phyloP scores from a whole-genome alignment of 495 filamentous ascomycete genomes.

The Diplogelasinospora grovesii region DNA sequence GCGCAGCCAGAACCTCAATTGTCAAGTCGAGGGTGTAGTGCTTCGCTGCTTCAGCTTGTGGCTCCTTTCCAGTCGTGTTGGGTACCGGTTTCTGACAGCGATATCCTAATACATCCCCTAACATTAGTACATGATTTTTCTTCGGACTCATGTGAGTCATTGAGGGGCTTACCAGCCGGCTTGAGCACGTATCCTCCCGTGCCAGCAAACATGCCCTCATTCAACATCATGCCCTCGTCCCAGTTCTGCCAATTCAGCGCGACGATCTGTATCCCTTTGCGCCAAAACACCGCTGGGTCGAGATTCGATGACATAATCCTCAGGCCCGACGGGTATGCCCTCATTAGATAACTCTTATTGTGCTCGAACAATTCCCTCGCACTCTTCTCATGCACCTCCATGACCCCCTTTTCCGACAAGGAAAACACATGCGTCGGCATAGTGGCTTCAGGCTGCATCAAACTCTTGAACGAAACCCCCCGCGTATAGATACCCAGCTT shows the following conservation, averaged over 20 bases:
- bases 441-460: slow-evolving; percentile 53
- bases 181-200: slow-evolving; percentile 81
- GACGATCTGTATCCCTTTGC: slow-evolving; percentile 83
- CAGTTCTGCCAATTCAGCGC: slow-evolving; percentile 92
- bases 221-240: slow-evolving; percentile 93
- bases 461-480: slow-evolving; percentile 68
- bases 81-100: slow-evolving; percentile 18
- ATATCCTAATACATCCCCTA: no score
- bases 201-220: slow-evolving; percentile 83
- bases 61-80: not conserved
- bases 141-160: not conserved
- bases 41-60: slow-evolving; percentile 27
- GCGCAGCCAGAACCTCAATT: slow-evolving; percentile 50
- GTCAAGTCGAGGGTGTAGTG: slow-evolving; percentile 46
- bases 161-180: slow-evolving; percentile 49
- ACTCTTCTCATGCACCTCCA: slow-evolving; percentile 58
- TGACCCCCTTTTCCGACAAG: slow-evolving; percentile 71
- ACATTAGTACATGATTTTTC: not conserved
- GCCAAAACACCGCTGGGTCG: slow-evolving; percentile 78
- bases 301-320: slow-evolving; percentile 80
- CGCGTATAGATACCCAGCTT: slow-evolving; percentile 76
- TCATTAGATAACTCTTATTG: slow-evolving; percentile 80
- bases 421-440: slow-evolving; percentile 84
- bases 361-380: slow-evolving; percentile 64
- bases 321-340: slow-evolving; percentile 78